Conservation (phyloP, 2,329 filamentous ascomycete species). For the Zymoseptoria pseudotritici region DNA sequence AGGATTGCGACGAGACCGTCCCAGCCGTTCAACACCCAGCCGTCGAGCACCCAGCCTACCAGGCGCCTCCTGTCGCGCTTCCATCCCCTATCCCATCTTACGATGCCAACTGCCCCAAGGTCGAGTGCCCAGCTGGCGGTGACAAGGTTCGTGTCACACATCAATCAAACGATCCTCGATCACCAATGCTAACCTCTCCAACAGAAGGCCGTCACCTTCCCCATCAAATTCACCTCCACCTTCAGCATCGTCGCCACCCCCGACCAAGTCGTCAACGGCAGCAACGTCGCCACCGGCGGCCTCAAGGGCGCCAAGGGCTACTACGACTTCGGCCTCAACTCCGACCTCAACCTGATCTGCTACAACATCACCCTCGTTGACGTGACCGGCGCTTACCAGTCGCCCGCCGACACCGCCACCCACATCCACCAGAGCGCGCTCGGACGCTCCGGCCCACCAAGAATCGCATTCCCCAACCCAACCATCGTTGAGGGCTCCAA, state of each 20-base stretch:
- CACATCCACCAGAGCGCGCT: constrained; percentile 47
- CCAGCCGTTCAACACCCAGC: neutral
- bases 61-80: neutral
- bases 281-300: neutral
- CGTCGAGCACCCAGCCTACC: neutral
- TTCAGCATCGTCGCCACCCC: constrained; percentile 44
- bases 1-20: constrained; percentile 9
- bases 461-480: constrained; percentile 47
- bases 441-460: constrained; percentile 44
- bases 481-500: constrained; percentile 28
- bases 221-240: constrained; percentile 42
- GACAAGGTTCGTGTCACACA: neutral
- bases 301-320: constrained; percentile 39
- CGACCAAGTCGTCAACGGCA: constrained; percentile 32
- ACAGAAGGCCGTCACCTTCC: constrained; percentile 3
- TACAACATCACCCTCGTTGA: constrained; percentile 46
- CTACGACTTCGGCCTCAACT: constrained; percentile 50
- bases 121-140: neutral
- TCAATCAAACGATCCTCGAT: neutral
- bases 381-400: constrained; percentile 46
- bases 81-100: neutral
- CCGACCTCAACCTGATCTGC: constrained; percentile 38
- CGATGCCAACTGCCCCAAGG: neutral
- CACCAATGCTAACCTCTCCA: neutral
- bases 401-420: constrained; percentile 46